These are phyloP conservation scores for Agrocybe chaxingu DNA, from an alignment of 768 basidiomycete species.

Conservation along the genomic window DNA sequence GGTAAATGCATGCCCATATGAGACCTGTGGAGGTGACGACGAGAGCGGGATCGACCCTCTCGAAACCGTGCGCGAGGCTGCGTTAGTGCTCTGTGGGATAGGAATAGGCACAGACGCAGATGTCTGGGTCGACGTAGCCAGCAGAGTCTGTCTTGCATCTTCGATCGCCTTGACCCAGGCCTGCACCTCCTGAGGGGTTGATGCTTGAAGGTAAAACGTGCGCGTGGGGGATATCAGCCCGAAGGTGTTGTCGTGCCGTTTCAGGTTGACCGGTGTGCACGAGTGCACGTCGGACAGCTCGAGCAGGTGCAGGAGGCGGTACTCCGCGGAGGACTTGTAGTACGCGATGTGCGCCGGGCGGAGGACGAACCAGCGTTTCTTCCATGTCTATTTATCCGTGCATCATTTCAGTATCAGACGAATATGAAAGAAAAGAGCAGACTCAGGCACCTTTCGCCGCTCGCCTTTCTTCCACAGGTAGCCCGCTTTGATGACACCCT, in stretches of 20 bases:
- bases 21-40: constrained; percentile 46
- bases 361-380: constrained; percentile 98
- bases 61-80: constrained; percentile 18
- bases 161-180: constrained; percentile 85
- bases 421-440: constrained; percentile 2
- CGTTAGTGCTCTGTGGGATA: constrained; percentile 33
- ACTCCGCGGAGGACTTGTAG: constrained; percentile 95
- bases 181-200: constrained; percentile 64
- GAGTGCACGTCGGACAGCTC: constrained; percentile 88
- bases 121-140: constrained; percentile 59
- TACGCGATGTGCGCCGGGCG: constrained; percentile 90
- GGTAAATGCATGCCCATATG: constrained; percentile 50
- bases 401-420: background rate
- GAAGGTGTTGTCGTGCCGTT: constrained; percentile 86
- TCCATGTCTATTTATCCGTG: constrained; percentile 76
- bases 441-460: constrained; percentile 76
- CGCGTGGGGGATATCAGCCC: constrained; percentile 87
- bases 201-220: constrained; percentile 90
- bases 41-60: constrained; percentile 17
- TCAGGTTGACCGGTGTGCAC: constrained; percentile 82
- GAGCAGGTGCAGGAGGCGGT: constrained; percentile 84
- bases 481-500: constrained; percentile 82
- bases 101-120: constrained; percentile 51
- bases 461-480: constrained; percentile 99
- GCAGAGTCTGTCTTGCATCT: constrained; percentile 63